Evolutionary conservation across 2,329 filamentous ascomycete species (phyloP).

Genomic region (Ustilaginoidea virens): DNA sequence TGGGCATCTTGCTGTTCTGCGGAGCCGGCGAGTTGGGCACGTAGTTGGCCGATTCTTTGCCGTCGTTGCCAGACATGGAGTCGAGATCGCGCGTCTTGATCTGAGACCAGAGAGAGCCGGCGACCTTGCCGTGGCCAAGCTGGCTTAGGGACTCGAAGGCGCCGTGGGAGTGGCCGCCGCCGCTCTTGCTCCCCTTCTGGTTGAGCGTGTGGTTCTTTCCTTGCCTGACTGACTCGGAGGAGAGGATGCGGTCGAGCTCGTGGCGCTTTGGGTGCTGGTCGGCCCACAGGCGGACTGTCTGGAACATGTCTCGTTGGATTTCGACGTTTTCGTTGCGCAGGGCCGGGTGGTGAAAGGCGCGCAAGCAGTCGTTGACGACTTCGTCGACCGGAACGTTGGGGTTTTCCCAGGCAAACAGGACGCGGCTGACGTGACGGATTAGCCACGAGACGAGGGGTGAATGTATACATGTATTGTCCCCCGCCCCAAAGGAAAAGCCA

Average conservation of each 20-base stretch:
- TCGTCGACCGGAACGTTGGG: constrained; percentile 67
- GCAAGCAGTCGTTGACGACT: constrained; percentile 65
- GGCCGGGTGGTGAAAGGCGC: constrained; percentile 82
- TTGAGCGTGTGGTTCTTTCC: constrained; percentile 63
- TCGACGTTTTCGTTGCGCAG: constrained; percentile 61
- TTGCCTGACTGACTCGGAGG: constrained; percentile 65
- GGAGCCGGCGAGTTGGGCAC: constrained; percentile 24
- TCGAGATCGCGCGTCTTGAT: constrained; percentile 42
- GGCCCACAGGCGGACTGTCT: constrained; percentile 69
- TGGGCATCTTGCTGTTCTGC: constrained; percentile 14
- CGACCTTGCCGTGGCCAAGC: constrained; percentile 39
- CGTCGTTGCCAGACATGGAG: constrained; percentile 35
- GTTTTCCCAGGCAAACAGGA: constrained; percentile 90
- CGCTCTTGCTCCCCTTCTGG: constrained; percentile 15
- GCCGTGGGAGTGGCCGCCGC: constrained; percentile 24
- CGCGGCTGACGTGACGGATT: constrained; percentile 32
- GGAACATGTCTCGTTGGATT: constrained; percentile 79
- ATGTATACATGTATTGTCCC: too few relatives aligned
- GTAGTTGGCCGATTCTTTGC: constrained; percentile 20
- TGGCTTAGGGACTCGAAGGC: constrained; percentile 26
- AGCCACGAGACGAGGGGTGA: too few relatives aligned
- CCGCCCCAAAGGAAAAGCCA: too few relatives aligned
- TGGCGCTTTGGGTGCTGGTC: constrained; percentile 51
- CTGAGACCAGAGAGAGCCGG: constrained; percentile 45
- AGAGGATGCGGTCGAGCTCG: constrained; percentile 59